Conservation (phyloP, 495 filamentous ascomycete species). For the Hypoxylon subgilvum region DNA sequence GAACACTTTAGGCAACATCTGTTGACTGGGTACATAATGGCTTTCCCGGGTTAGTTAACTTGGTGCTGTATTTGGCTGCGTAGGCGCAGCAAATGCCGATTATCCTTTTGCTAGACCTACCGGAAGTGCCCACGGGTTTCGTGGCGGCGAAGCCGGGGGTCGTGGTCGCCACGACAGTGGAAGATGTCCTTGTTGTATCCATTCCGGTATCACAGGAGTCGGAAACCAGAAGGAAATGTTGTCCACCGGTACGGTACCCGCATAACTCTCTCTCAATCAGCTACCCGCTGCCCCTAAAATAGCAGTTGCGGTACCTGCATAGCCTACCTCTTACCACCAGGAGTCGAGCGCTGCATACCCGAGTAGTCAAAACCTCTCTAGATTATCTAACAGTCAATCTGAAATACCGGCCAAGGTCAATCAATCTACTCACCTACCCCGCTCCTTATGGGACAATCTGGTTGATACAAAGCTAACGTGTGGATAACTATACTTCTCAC, state of each 20-base stretch:
- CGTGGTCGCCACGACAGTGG: no score
- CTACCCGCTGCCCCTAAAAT: not conserved
- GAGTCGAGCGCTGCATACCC: not conserved
- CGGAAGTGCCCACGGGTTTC: no score
- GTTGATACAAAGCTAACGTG: constrained; percentile 29
- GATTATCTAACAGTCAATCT: not conserved
- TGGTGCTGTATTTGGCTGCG: no score
- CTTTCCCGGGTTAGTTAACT: no score
- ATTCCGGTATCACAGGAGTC: not conserved
- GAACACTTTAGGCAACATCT: no score
- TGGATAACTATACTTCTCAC: constrained; percentile 6
- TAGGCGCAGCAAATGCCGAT: no score
- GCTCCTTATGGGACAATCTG: constrained; percentile 23
- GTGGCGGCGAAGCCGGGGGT: no score
- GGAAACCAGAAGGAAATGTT: not conserved
- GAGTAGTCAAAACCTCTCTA: not conserved
- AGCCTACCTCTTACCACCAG: not conserved
- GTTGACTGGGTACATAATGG: no score
- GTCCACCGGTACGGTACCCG: not conserved
- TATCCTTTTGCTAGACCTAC: no score
- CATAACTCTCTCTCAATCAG: not conserved
- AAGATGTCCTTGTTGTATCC: not conserved
- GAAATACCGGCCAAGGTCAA: constrained; percentile 4
- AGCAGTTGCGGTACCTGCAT: not conserved
- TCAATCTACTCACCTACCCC: constrained; percentile 19